Percentiles rank a stretch among this genome's conserved stretches.
Conservation (phyloP, 352 stramenopile genomes). For the Elongisporangium anandrum region DNA sequence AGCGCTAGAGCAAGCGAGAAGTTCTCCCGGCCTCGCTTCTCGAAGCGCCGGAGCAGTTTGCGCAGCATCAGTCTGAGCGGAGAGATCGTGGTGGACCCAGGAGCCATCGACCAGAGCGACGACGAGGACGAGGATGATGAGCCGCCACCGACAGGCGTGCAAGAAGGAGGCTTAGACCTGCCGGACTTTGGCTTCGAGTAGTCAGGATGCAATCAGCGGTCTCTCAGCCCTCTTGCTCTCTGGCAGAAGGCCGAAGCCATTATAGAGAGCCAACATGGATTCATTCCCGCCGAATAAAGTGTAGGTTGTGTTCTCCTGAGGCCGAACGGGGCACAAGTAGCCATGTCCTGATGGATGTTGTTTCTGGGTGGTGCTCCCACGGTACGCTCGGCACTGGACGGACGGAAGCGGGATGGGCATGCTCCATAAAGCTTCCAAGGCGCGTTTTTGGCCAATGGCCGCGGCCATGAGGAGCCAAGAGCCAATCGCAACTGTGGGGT, state of each 20-base stretch:
- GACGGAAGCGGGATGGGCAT: not conserved
- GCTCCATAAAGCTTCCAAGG: not conserved
- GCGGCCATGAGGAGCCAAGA: not conserved
- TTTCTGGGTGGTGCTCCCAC: not conserved
- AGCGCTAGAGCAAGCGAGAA: conserved; percentile 4
- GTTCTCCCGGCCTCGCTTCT: not conserved
- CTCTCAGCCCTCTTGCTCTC: too few relatives aligned
- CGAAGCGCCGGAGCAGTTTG: not conserved
- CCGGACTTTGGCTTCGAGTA: not conserved
- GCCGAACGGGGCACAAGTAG: too few relatives aligned
- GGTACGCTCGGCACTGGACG: not conserved
- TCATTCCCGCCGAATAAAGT: not conserved
- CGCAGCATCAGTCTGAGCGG: conserved; percentile 4
- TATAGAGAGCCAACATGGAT: not conserved
- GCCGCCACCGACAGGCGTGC: not conserved
- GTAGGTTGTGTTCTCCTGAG: too few relatives aligned
- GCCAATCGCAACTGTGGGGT: not conserved
- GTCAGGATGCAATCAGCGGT: not conserved
- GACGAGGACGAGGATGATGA: conserved; percentile 15
- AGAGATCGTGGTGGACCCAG: conserved; percentile 20
- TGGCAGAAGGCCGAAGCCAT: not conserved
- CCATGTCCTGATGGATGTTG: not conserved
- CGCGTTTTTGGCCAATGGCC: not conserved
- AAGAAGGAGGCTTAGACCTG: not conserved
- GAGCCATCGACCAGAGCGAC: conserved; percentile 22